These are phyloP conservation scores for Astraeus odoratus DNA, from an alignment of 768 basidiomycete genomes.

Conservation along the genomic window DNA sequence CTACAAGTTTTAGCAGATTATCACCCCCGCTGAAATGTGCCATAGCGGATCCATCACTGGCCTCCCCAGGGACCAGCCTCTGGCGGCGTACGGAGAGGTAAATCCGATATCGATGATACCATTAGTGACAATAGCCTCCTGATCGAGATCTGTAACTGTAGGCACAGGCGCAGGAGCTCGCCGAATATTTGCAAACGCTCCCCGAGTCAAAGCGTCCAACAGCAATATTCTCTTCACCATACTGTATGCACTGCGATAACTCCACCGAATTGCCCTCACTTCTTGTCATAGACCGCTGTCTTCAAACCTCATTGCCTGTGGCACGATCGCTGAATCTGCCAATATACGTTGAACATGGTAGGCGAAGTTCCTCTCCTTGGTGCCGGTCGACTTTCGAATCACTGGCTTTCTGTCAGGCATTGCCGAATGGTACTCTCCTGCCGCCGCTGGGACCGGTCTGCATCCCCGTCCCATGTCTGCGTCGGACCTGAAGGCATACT, in stretches of 20 bases:
- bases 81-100: constrained; percentile 69
- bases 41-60: constrained; percentile 59
- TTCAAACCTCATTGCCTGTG: constrained; percentile 69
- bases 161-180: constrained; percentile 71
- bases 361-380: background rate
- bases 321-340: constrained; percentile 58
- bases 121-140: background rate
- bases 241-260: constrained; percentile 43
- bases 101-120: constrained; percentile 1
- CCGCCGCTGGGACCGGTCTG: constrained; percentile 55
- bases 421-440: constrained; percentile 77
- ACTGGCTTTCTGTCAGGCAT: constrained; percentile 38
- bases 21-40: background rate
- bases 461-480: constrained; percentile 69
- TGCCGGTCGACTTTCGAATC: background rate
- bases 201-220: constrained; percentile 65
- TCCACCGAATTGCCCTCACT: background rate
- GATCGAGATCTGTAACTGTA: constrained; percentile 18
- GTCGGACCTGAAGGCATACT: constrained; percentile 42
- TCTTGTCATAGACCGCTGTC: constrained; percentile 61
- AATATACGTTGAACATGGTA: constrained; percentile 76
- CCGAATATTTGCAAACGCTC: constrained; percentile 53
- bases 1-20: background rate
- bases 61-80: constrained; percentile 63
- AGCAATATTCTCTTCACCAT: constrained; percentile 79